Percentiles rank a stretch among this genome's conserved stretches.
Conservation (phyloP, 2,329 filamentous ascomycete species). For the Aplosporella prunicola region DNA sequence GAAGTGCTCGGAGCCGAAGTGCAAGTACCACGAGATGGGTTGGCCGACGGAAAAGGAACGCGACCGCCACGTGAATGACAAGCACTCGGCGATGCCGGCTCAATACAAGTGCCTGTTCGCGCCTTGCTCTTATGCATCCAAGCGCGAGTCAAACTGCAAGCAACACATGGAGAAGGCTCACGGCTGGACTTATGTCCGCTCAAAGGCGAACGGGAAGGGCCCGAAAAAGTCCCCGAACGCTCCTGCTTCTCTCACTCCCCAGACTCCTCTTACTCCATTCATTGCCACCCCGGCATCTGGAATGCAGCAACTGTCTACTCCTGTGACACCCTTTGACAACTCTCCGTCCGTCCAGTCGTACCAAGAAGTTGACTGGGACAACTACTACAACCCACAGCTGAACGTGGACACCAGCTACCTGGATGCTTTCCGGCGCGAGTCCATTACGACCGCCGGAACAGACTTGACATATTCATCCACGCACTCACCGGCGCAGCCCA, state of each 20-base stretch:
- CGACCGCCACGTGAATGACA: conserved; percentile 92
- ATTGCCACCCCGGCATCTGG: conserved; percentile 26
- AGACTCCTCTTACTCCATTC: conserved; percentile 27
- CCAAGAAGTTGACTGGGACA: conserved; percentile 19
- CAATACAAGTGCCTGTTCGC: conserved; percentile 77
- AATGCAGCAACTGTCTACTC: conserved; percentile 19
- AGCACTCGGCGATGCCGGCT: conserved; percentile 70
- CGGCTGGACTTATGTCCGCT: conserved; percentile 80
- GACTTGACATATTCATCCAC: conserved; percentile 31
- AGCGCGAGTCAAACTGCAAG: conserved; percentile 94
- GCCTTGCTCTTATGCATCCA: conserved; percentile 86
- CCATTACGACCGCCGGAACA: conserved; percentile 25
- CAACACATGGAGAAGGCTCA: conserved; percentile 99
- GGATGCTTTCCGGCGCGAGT: conserved; percentile 29
- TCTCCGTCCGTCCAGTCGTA: conserved; percentile 34
- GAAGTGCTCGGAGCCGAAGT: conserved; percentile 75
- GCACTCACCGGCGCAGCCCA: conserved; percentile 32
- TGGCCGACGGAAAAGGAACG: conserved; percentile 98
- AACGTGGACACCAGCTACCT: conserved; percentile 14
- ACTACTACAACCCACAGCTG: conserved; percentile 5
- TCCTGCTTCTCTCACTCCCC: conserved; percentile 22
- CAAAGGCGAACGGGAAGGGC: conserved; percentile 75
- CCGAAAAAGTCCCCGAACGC: conserved; percentile 24
- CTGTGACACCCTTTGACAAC: conserved; percentile 29
- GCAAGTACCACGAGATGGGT: conserved; percentile 83